Evolutionary conservation across 164 flowering plant genomes (phyloP).

Genomic region (Dillenia turbinata): DNA sequence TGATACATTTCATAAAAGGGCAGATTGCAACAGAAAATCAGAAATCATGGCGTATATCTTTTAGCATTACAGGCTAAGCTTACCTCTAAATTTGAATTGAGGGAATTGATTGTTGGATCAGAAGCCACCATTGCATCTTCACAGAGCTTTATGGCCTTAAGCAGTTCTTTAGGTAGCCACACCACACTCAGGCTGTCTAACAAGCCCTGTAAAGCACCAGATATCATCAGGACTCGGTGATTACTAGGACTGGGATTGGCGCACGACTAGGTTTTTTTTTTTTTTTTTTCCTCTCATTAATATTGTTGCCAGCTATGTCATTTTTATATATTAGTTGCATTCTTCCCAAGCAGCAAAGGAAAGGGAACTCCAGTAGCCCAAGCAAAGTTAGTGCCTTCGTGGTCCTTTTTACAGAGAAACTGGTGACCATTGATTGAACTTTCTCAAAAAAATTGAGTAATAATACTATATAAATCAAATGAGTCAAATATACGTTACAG

Average conservation of each 20-base stretch:
- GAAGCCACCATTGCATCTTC: constrained; percentile 75
- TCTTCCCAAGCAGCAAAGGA: neutral
- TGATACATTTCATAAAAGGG: too few relatives aligned
- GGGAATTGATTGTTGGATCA: constrained; percentile 64
- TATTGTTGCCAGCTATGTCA: too few relatives aligned
- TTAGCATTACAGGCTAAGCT: too few relatives aligned
- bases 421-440: neutral
- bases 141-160: constrained; percentile 87
- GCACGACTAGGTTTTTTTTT: too few relatives aligned
- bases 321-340: too few relatives aligned
- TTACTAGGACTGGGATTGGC: too few relatives aligned
- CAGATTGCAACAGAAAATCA: too few relatives aligned
- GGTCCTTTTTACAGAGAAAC: constrained; percentile 52
- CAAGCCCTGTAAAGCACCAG: constrained; percentile 46
- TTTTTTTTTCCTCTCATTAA: too few relatives aligned
- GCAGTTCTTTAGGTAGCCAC: constrained; percentile 84
- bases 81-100: constrained; percentile 84
- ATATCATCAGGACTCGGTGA: neutral
- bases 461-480: too few relatives aligned
- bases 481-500: too few relatives aligned
- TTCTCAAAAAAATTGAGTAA: neutral
- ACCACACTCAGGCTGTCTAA: constrained; percentile 95
- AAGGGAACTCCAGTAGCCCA: constrained; percentile 90
- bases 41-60: too few relatives aligned
- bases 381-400: constrained; percentile 98